Evolutionary conservation across 73 alveolate species (phyloP), one percentile per base, ranked within the genome.

Genomic region (Breviolum minutum): DNA sequence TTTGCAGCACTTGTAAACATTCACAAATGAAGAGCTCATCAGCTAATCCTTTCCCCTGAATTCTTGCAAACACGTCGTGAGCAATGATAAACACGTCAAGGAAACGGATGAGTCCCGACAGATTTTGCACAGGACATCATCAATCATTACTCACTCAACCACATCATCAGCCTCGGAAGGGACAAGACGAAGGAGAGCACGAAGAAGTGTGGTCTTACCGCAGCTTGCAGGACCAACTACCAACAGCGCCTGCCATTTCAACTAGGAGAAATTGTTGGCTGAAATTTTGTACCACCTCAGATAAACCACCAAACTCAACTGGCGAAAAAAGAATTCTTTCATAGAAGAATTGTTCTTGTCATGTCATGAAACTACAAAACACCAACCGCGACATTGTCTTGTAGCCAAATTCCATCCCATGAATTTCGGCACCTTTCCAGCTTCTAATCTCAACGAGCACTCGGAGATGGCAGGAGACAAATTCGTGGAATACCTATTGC

Each of bases 191-290:
- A 87, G 95, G 32, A 87, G 68, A 19, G 82, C 40, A 9, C 66
- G 76, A 17, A 87, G 95, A 29, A 87, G 95, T n/a, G 83, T 54
- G n/a, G 68, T 63, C 95, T 87, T 87, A 40, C 95, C 95, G 30
- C 83, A 87, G 70, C 95, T 71, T 13, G 13, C 63, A 11, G 81
- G 66, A 40, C 95, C 95, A 70, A n/a, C 64, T 29, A 87, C 83
- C 83, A 87, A 66, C 48, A 87, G 83, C 14, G 95, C 95, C 95
- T 87, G 83, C 48, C n/a, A 2, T 40, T 40, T 40, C 54, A 40
- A 40, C 54, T 40, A 3, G 54, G 54, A 40, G 54, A 40, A 40
- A 40, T 40, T 22, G 77, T 22, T 68, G 77, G 24, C 24, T 68
- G 11, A 11, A 17, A 66, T 66, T 17, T 13, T 11, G 54, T 3